Base-by-base conservation (phyloP, 176 grass and related monocot species). In the Cymbopogon citratus region DNA sequence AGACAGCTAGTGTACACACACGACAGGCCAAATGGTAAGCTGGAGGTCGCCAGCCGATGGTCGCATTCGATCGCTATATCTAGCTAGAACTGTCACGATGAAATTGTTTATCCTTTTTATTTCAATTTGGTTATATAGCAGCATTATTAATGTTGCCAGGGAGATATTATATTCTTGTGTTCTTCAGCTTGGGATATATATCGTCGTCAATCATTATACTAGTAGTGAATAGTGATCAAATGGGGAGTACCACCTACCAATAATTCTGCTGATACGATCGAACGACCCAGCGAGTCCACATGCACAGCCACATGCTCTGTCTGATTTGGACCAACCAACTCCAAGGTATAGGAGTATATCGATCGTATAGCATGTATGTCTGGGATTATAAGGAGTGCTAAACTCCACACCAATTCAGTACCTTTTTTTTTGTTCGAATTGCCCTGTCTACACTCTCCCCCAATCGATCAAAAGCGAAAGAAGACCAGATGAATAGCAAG, bases 161-260 rank as follows among this genome's bases (percentile, higher is more conserved):
- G 35, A 54, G 69, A 86, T 43, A 38, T 16, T 19, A 51, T 49
- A 18, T 29, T 28, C 57, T 35, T 48, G 69, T 23, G 52, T 38
- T 19, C 15, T 64, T 40, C 6, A 27, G 3, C 25, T 23, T 57
- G 21, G 25, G n/a, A 25, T 24, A 60, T 25, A 60, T 60, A 29
- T 69, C 65, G 35, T 25, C 26, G 10, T 61, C 73, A 46, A 26
- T 62, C 51, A 41, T 43, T 27, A 62, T 62, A 64, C 75, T 33
- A 28, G 5, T 33, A 28, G 5, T 80, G n/a, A 40, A 40, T 26
- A 11, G 7, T 80, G n/a, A 78, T 85, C 41, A 33, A 74, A 57
- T 33, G 38, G 70, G 70, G 26, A 73, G 63, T 61, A 49, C 49
- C 63, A 76, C 71, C 71, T n/a, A 75, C 85, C 85, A 87, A 87